A percentile compares a stretch with the other conserved stretches of the same genome.
Conservation (phyloP, 495 filamentous ascomycete species). For the Cenococcum geophilum region DNA sequence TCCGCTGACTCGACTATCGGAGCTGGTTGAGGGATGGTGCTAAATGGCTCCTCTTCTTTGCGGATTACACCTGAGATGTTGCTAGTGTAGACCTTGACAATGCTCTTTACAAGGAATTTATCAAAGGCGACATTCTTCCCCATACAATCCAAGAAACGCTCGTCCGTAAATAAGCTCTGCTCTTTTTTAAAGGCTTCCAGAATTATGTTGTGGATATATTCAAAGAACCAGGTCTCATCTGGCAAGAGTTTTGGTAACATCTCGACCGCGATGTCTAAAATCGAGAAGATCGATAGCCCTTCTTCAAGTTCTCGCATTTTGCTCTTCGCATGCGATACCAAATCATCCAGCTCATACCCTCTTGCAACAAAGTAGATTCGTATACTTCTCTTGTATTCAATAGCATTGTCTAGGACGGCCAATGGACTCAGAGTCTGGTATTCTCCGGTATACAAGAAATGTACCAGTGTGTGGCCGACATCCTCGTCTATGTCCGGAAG, state of each 20-base stretch:
- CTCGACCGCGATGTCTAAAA: conserved; percentile 13
- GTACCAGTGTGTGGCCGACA: conserved; percentile 15
- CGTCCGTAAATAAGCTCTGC: neutral
- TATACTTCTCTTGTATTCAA: conserved; percentile 8
- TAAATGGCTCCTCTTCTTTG: neutral
- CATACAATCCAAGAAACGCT: neutral
- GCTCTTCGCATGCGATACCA: conserved; percentile 11
- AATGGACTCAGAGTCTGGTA: conserved; percentile 7
- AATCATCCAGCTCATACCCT: conserved; percentile 10
- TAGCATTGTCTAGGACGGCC: neutral
- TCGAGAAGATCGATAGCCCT: conserved; percentile 6
- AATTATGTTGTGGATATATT: neutral
- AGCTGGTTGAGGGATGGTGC: no score
- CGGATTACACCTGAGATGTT: neutral
- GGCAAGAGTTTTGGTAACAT: conserved; percentile 5
- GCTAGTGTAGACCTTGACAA: neutral
- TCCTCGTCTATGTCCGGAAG: conserved; percentile 20
- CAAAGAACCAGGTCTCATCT: conserved; percentile 15
- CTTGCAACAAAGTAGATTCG: conserved; percentile 16
- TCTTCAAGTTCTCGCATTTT: conserved; percentile 6
- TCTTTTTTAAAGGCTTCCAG: conserved; percentile 11
- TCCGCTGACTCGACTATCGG: no score
- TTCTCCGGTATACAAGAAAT: conserved; percentile 15
- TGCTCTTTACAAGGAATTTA: neutral
- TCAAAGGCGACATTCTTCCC: neutral